Evolutionary conservation across 345 rosid species (phyloP), one percentile per base, ranked within the genome.

Genomic region (Luvunga scandens): DNA sequence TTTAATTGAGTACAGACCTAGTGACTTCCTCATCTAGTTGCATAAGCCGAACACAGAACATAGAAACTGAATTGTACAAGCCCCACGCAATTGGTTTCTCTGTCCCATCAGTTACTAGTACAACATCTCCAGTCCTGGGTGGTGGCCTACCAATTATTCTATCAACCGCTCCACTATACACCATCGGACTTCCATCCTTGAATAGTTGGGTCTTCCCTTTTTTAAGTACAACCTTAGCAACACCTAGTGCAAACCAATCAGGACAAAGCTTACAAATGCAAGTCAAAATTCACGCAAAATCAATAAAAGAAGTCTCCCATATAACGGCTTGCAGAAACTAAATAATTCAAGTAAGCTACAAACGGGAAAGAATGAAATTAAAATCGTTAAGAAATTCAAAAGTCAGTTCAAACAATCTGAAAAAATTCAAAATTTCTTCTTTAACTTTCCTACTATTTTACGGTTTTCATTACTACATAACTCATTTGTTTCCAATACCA

Each of bases 131-230:
- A 16, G 94, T 90, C 80, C 77, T 86, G 7, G 98, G 94, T 39
- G 93, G 97, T 8, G 97, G 97, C 72, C 89, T 88, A 57, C 98
- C 96, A 9, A 90, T 87, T 79, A 95, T 88, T 83, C 98, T 87
- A 79, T 95, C 98, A 19, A 95, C 90, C 8, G 96, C 96, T 82
- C 98, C 95, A 82, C 96, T 92, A 70, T 90, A 95, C 19, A 90
- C 97, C 98, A 92, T 95, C 31, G 99, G 98, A 57, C 88, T 92
- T 66, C 97, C 99, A 48, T 91, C 92, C 85, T 91, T 93, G 72
- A 95, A 95, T 38, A 95, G 84, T 80, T 95, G 97, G 60, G 94
- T 86, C 82, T 92, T 93, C 63, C 99, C 99, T 78, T 93, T 95
- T 77, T 92, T 95, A 48, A 95, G 86, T 38, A 95, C 96, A 84